Percentiles rank a stretch among this genome's conserved stretches.
Evolutionary conservation across 192 early-diverging fungal species (phyloP).

Genomic region (Geranomyces variabilis): DNA sequence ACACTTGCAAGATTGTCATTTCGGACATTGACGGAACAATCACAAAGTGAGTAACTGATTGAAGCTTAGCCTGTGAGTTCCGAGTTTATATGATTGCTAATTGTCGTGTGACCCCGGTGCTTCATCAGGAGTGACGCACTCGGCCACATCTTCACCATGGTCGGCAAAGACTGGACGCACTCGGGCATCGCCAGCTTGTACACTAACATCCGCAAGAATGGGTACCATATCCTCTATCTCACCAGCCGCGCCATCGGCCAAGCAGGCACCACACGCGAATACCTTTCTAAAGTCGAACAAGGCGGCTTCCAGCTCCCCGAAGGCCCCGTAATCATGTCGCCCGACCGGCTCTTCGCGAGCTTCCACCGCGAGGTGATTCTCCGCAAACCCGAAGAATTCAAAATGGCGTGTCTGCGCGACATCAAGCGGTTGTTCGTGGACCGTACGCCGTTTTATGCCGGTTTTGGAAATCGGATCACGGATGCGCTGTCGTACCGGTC

Average conservation of each 20-base stretch:
- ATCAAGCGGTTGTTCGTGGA: constrained; percentile 87
- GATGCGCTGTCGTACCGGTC: constrained; percentile 93
- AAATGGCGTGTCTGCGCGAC: constrained; percentile 92
- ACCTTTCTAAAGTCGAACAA: constrained; percentile 88
- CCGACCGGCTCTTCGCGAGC: constrained; percentile 88
- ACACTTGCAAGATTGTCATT: constrained; percentile 86
- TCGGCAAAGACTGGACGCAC: constrained; percentile 98
- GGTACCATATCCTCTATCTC: constrained; percentile 93
- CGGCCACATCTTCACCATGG: constrained; percentile 96
- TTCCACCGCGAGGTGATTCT: constrained; percentile 95
- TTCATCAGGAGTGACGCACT: constrained; percentile 77
- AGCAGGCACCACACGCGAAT: constrained; percentile 84
- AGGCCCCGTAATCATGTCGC: constrained; percentile 94
- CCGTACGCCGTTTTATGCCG: constrained; percentile 87
- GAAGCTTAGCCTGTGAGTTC: not conserved
- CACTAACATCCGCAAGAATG: constrained; percentile 90
- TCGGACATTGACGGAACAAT: constrained; percentile 99
- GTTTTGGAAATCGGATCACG: constrained; percentile 96
- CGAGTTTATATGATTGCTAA: not conserved
- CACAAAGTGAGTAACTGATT: constrained; percentile 72
- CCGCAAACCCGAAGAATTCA: constrained; percentile 93
- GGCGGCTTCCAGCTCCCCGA: constrained; percentile 84
- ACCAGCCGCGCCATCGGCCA: constrained; percentile 96
- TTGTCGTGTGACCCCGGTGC: not conserved
- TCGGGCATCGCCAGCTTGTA: constrained; percentile 94